phyloP scores from a whole-genome alignment of 2,329 filamentous ascomycete genomes.

The Fusarium burgessii region DNA sequence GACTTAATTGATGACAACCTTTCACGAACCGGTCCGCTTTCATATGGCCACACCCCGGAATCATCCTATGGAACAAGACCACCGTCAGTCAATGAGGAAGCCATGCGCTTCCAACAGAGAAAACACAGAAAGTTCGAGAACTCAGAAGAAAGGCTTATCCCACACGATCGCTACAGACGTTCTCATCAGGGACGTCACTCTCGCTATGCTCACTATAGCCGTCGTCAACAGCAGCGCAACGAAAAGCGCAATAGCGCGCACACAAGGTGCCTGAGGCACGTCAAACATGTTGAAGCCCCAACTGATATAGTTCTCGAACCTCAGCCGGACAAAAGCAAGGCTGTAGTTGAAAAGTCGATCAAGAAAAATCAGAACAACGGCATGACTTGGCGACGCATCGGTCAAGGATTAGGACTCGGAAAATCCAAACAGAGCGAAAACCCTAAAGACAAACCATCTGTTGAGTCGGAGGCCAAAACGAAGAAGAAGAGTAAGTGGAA shows the following conservation, averaged over 20 bases:
- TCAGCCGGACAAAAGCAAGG: not conserved
- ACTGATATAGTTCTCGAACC: not conserved
- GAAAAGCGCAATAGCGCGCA: not conserved
- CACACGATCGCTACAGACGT: slow-evolving; percentile 9
- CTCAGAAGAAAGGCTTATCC: not conserved
- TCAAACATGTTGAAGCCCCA: not conserved
- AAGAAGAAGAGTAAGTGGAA: slow-evolving; percentile 29
- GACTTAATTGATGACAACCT: slow-evolving; percentile 19
- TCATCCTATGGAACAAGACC: slow-evolving; percentile 23
- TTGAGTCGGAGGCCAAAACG: not conserved
- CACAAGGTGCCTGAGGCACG: not conserved
- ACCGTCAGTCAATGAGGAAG: slow-evolving; percentile 24
- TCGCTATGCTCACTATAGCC: slow-evolving; percentile 10
- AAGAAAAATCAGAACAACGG: slow-evolving; percentile 1
- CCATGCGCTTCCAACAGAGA: not conserved
- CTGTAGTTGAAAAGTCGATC: slow-evolving; percentile 16
- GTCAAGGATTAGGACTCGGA: slow-evolving; percentile 13
- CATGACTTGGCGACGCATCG: slow-evolving; percentile 16
- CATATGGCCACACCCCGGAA: slow-evolving; percentile 16
- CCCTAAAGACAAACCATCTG: not conserved
- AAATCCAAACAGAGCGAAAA: slow-evolving; percentile 9
- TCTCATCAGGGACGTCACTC: not conserved
- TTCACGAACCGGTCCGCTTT: not conserved
- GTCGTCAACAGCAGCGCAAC: not conserved
- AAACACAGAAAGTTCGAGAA: not conserved